Conservation (phyloP, 129 eudicot species). For the Glebionis coronaria region DNA sequence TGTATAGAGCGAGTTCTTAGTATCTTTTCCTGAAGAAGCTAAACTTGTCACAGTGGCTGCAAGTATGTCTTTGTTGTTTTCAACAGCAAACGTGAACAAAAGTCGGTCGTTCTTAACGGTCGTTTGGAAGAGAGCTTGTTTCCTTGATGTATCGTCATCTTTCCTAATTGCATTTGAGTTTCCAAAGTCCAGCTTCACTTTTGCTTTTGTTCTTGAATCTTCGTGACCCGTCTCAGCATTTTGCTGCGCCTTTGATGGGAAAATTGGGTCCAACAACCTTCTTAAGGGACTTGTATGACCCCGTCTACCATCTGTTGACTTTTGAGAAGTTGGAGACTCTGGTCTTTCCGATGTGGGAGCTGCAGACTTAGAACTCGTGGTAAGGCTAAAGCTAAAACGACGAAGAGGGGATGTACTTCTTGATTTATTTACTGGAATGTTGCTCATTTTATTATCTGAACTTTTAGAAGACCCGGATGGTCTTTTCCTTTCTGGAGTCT, state of each 20-base stretch:
- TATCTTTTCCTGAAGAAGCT: constrained; percentile 40
- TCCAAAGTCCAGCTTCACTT: constrained; percentile 26
- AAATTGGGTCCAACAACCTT: constrained; percentile 72
- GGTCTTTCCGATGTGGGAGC: not conserved
- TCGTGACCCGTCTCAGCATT: constrained; percentile 25
- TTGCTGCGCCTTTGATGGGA: constrained; percentile 42
- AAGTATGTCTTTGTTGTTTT: constrained; percentile 53
- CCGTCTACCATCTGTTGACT: constrained; percentile 31
- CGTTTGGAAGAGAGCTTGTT: constrained; percentile 75
- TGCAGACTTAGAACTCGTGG: constrained; percentile 23
- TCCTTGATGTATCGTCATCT: constrained; percentile 15
- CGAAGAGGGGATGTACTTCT: constrained; percentile 71
- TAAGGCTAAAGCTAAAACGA: constrained; percentile 48
- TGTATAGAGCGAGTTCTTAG: constrained; percentile 50
- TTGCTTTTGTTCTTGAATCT: constrained; percentile 32
- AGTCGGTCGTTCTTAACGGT: constrained; percentile 72
- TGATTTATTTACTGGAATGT: constrained; percentile 31
- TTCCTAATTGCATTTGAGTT: constrained; percentile 22
- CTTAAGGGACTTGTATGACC: constrained; percentile 70
- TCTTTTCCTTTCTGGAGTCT: constrained; percentile 38
- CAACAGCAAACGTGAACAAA: constrained; percentile 77
- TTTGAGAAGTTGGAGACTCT: constrained; percentile 24
- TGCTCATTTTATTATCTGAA: constrained; percentile 25
- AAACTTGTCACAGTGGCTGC: constrained; percentile 62
- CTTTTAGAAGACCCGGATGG: constrained; percentile 22